These are phyloP conservation scores for Ilyonectria robusta DNA, from an alignment of 2,329 filamentous ascomycete genomes.

Conservation along the genomic window DNA sequence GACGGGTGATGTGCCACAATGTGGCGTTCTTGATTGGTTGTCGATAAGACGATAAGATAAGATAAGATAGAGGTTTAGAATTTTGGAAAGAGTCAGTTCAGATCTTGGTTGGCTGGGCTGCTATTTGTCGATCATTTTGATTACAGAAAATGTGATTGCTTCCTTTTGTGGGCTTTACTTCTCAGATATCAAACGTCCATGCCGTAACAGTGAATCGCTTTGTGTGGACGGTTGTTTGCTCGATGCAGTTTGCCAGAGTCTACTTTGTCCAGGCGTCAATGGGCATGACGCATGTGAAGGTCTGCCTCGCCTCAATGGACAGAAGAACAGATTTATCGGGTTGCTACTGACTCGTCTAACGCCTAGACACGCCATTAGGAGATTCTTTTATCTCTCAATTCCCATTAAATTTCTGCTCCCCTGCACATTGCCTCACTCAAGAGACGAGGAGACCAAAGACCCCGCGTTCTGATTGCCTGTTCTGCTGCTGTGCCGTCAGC, in stretches of 20 bases:
- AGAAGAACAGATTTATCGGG: not conserved
- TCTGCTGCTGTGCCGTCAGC: slow-evolving; percentile 23
- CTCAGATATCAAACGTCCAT: not conserved
- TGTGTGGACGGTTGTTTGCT: not conserved
- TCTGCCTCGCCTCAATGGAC: not conserved
- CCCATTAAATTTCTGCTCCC: not conserved
- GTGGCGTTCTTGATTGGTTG: slow-evolving; percentile 20
- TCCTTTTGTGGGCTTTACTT: not conserved
- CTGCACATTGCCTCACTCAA: not conserved
- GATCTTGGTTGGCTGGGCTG: slow-evolving; percentile 11
- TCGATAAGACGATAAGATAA: slow-evolving; percentile 32
- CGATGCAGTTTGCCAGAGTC: not conserved
- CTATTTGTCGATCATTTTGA: slow-evolving; percentile 13
- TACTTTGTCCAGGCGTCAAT: slow-evolving; percentile 30
- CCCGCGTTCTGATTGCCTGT: slow-evolving; percentile 41
- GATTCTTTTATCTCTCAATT: too few relatives aligned
- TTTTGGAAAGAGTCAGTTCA: not conserved
- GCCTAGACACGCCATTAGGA: not conserved
- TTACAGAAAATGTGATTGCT: not conserved
- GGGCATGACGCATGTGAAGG: slow-evolving; percentile 40
- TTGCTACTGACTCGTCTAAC: not conserved
- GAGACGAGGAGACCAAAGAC: slow-evolving; percentile 17
- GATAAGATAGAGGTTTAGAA: not conserved
- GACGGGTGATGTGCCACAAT: slow-evolving; percentile 30
- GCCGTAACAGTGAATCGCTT: too few relatives aligned